A percentile compares a stretch with the other conserved stretches of the same genome.
Evolutionary conservation across 805 yeast species (phyloP).

Genomic region (Nakazawaea populi): DNA sequence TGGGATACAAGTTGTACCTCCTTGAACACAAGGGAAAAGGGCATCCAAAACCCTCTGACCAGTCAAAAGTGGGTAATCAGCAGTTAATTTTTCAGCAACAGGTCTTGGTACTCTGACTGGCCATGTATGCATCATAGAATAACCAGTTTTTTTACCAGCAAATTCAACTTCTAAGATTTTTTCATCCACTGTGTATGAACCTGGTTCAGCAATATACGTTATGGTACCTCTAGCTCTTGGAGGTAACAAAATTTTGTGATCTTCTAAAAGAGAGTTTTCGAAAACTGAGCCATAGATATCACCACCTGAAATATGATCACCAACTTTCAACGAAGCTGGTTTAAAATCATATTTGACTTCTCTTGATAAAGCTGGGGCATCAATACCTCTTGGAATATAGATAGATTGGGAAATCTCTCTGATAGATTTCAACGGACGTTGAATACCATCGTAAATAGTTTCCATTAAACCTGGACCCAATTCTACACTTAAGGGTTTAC

Average conservation of each 20-base stretch:
- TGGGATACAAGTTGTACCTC: conserved; percentile 99
- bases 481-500: conserved; percentile 98
- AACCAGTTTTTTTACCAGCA: conserved; percentile 74
- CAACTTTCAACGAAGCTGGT: conserved; percentile 75
- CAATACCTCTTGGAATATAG: conserved; percentile 98
- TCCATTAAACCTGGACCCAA: conserved; percentile 99
- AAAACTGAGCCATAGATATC: conserved; percentile 91
- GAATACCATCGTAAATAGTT: conserved; percentile 98
- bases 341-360: conserved; percentile 76
- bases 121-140: conserved; percentile 98
- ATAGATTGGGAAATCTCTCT: conserved; percentile 84
- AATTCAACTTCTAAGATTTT: conserved; percentile 90
- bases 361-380: conserved; percentile 92
- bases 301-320: conserved; percentile 98
- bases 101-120: conserved; percentile 99
- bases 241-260: conserved; percentile 92
- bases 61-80: conserved; percentile 91
- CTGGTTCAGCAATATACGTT: conserved; percentile 81
- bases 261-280: conserved; percentile 88
- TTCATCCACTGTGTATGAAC: conserved; percentile 88
- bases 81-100: conserved; percentile 87
- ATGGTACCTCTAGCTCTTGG: conserved; percentile 99
- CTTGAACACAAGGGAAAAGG: conserved; percentile 98
- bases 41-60: conserved; percentile 99
- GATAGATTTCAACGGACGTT: conserved; percentile 94